These are phyloP conservation scores for Bipolaris oryzae DNA, from an alignment of 2,329 filamentous ascomycete species.

Conservation along the genomic window DNA sequence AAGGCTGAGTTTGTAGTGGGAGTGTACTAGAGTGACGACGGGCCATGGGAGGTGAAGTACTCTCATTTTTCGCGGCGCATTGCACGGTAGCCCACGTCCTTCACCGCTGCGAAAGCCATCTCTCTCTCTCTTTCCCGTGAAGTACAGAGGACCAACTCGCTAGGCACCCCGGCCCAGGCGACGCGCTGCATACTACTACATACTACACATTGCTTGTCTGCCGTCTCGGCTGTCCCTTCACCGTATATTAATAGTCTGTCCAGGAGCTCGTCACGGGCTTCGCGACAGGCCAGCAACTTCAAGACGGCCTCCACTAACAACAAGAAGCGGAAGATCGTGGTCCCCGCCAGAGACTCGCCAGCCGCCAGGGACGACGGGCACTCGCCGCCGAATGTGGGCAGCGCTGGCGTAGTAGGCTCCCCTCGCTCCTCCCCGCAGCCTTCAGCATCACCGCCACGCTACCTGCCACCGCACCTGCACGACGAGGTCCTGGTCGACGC, in stretches of 20 bases:
- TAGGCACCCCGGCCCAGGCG: slow-evolving; percentile 17
- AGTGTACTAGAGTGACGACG: slow-evolving; percentile 21
- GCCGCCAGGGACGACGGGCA: slow-evolving; percentile 16
- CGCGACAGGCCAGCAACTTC: slow-evolving; percentile 47
- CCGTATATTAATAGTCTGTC: slow-evolving; percentile 29
- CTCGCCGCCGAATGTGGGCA: slow-evolving; percentile 46
- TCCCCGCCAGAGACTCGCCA: slow-evolving; percentile 31
- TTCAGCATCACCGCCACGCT: slow-evolving; percentile 52
- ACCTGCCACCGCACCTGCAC: slow-evolving; percentile 63
- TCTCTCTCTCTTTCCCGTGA: slow-evolving; percentile 4
- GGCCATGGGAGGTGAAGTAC: slow-evolving; percentile 28
- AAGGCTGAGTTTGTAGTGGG: slow-evolving; percentile 21
- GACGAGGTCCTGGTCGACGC: slow-evolving; percentile 54
- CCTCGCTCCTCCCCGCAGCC: slow-evolving; percentile 49
- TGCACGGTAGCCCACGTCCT: slow-evolving; percentile 27
- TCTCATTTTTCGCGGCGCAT: slow-evolving; percentile 30
- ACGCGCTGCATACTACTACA: slow-evolving; percentile 27
- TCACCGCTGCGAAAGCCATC: slow-evolving; percentile 17
- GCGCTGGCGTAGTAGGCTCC: slow-evolving; percentile 35
- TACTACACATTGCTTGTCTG: slow-evolving; percentile 14
- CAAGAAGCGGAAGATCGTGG: slow-evolving; percentile 57
- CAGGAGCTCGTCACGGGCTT: slow-evolving; percentile 48
- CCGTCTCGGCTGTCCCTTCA: slow-evolving; percentile 10
- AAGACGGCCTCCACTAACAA: slow-evolving; percentile 52
- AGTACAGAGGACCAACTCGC: slow-evolving; percentile 7